Conservation (phyloP, 768 basidiomycete genomes). For the Dendrothele bispora region DNA sequence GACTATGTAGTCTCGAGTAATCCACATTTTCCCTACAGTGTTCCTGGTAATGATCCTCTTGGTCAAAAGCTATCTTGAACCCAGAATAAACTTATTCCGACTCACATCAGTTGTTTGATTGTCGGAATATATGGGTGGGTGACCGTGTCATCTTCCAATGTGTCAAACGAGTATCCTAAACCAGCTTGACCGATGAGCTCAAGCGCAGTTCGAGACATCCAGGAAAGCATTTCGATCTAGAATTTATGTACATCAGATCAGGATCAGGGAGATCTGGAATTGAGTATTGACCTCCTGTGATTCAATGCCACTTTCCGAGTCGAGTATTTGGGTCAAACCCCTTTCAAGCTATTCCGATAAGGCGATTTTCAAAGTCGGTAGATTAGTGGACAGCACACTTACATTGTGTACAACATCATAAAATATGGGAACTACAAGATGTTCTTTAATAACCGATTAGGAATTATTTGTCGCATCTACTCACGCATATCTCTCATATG, state of each 20-base stretch:
- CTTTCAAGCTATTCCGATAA: too few species aligned
- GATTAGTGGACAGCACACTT: too few species aligned
- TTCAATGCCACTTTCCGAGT: neutral
- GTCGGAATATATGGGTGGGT: too few species aligned
- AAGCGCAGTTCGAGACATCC: conserved; percentile 34
- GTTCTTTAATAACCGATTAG: neutral
- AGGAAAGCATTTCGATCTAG: conserved; percentile 29
- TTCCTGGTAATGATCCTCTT: too few species aligned
- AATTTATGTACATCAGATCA: neutral
- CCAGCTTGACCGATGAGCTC: conserved; percentile 37
- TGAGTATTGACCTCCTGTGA: neutral
- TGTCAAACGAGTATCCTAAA: conserved; percentile 37
- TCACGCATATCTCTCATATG: conserved; percentile 30
- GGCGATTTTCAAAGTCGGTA: too few species aligned
- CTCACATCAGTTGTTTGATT: too few species aligned
- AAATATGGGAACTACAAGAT: conserved; percentile 8
- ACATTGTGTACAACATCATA: conserved; percentile 3
- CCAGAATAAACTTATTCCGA: too few species aligned
- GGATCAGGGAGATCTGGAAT: neutral
- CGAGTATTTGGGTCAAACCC: too few species aligned
- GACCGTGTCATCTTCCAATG: too few species aligned
- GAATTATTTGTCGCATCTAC: neutral
- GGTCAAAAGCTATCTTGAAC: too few species aligned
- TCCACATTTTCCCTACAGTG: too few species aligned
- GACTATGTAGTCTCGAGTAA: conserved; percentile 19